Evolutionary conservation across 495 filamentous ascomycete genomes (phyloP), one percentile per base, ranked within the genome.

Genomic region (Podospora sp.): DNA sequence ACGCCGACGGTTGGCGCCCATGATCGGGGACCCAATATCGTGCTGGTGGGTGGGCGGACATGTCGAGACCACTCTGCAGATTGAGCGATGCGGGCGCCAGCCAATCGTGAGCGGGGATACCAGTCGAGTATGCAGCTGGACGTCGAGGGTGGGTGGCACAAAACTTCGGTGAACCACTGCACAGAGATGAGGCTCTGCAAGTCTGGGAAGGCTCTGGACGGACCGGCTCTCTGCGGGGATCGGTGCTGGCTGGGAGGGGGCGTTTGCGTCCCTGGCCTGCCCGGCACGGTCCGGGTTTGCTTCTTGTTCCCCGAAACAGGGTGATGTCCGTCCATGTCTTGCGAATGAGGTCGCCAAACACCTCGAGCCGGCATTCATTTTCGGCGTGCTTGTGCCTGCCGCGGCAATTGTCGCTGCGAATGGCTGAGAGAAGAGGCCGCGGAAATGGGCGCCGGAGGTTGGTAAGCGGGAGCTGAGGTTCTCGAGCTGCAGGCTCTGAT

Each of bases 161-260:
- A 22, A 2, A 22, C 1, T n/a, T 55, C 52, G 52, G 52, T 55
- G 52, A 55, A 55, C 52, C 52, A 55, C 11, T 14, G 52, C 21
- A 22, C 52, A 22, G 52, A 22, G 21, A 55, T 55, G 52, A 55
- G 52, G 52, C 52, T 55, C 52, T 55, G 20, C 21, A n/a, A 55
- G 4, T 22, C 52, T 26, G 52, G 40, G 12, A 46, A 46, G 40
- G 12, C 40, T 46, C 40, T 46, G 40, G 40, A n/a, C n/a, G n/a
- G n/a, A n/a, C 11, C 14, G 2, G 4, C 12, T 18, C 5, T 12
- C 40, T 46, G 40, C 40, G 40, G 40, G 40, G 40, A 46, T 11
- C 29, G 8, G 5, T 46, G 5, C 33, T 36, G 5, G 6, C 40
- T 46, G 12, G 40, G 2, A 46, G 40, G 12, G 40, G 40, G 33